Conservation (phyloP, 2,329 filamentous ascomycete genomes). For the Aspergillus neotritici region DNA sequence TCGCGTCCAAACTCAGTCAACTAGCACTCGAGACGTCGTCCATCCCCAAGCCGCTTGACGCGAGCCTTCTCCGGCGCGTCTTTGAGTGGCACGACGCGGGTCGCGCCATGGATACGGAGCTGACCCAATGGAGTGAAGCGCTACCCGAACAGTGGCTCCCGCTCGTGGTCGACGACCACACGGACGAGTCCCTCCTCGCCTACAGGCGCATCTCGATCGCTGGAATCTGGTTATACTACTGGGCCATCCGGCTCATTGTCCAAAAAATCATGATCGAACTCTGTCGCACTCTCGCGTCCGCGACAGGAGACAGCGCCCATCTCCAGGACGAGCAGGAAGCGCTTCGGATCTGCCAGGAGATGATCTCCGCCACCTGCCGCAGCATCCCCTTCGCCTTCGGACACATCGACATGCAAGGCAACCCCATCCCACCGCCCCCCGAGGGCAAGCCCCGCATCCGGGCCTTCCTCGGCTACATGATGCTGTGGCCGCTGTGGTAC, state of each 20-base stretch:
- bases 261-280: constrained; percentile 27
- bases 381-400: constrained; percentile 31
- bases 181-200: constrained; percentile 28
- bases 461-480: constrained; percentile 27
- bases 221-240: constrained; percentile 34
- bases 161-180: constrained; percentile 24
- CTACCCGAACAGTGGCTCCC: constrained; percentile 32
- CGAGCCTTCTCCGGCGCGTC: constrained; percentile 15
- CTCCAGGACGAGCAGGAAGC: constrained; percentile 5
- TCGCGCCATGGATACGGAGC: constrained; percentile 23
- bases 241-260: constrained; percentile 29
- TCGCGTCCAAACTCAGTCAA: constrained; percentile 26
- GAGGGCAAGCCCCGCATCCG: constrained; percentile 20
- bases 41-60: constrained; percentile 13
- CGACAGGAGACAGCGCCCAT: constrained; percentile 6
- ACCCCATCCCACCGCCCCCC: constrained; percentile 13
- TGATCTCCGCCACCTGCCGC: constrained; percentile 31
- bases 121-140: constrained; percentile 26
- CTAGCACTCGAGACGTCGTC: constrained; percentile 21
- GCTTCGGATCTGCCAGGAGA: constrained; percentile 23
- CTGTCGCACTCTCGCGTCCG: constrained; percentile 13
- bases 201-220: constrained; percentile 26
- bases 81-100: constrained; percentile 21
- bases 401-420: constrained; percentile 29
- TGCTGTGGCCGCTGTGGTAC: constrained; percentile 38